Percentiles rank a stretch among this genome's conserved stretches.
These are phyloP conservation scores for Botrytis sinoallii DNA, from an alignment of 2,329 filamentous ascomycete species.

Conservation along the genomic window DNA sequence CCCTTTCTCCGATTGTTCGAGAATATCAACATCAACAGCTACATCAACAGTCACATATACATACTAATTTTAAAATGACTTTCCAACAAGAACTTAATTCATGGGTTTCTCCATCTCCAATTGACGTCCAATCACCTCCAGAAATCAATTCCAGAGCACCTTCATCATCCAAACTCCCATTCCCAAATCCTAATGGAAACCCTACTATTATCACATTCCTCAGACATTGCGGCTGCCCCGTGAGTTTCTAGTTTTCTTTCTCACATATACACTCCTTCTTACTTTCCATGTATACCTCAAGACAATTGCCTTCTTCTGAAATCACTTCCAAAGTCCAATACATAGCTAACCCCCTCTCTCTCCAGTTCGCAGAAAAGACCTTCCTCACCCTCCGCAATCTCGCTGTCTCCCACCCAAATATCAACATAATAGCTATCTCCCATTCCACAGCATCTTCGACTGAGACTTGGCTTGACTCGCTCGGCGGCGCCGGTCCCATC, in stretches of 20 bases:
- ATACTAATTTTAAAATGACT: slow-evolving; percentile 29
- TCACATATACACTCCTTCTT: background rate
- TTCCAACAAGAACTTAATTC: slow-evolving; percentile 36
- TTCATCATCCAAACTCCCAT: slow-evolving; percentile 47
- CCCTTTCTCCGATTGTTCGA: background rate
- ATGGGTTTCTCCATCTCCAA: slow-evolving; percentile 29
- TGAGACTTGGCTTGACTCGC: slow-evolving; percentile 39
- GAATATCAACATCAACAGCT: background rate
- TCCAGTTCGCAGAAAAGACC: slow-evolving; percentile 57
- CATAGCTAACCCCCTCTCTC: slow-evolving; percentile 2
- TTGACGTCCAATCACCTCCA: slow-evolving; percentile 47
- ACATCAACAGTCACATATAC: background rate
- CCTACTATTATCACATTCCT: slow-evolving; percentile 65
- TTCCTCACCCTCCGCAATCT: slow-evolving; percentile 54
- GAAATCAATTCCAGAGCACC: slow-evolving; percentile 56
- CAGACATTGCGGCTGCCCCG: slow-evolving; percentile 74
- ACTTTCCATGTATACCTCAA: too few species aligned
- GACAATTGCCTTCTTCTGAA: background rate
- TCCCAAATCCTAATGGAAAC: slow-evolving; percentile 50
- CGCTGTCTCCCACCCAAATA: slow-evolving; percentile 47
- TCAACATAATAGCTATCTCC: slow-evolving; percentile 61
- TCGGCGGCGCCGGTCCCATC: slow-evolving; percentile 43
- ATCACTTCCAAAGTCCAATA: background rate
- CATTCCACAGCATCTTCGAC: slow-evolving; percentile 58
- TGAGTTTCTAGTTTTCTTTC: slow-evolving; percentile 40